Evolutionary conservation across 2,329 filamentous ascomycete species (phyloP).

Genomic region (Aspergillus neotritici): DNA sequence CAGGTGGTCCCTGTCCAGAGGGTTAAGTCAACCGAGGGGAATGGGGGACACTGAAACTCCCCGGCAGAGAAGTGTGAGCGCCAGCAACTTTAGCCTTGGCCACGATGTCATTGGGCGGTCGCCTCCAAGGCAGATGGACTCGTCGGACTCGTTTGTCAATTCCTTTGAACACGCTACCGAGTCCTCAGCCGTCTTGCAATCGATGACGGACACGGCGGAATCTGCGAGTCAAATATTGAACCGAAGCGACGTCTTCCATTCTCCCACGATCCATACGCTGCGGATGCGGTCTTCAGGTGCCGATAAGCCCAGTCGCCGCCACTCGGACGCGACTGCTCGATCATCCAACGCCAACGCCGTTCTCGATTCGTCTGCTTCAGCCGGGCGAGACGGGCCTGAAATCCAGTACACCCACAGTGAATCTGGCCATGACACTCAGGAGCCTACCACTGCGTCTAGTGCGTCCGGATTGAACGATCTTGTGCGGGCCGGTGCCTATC

Average conservation of each 20-base stretch:
- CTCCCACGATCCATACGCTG: constrained; percentile 57
- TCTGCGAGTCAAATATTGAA: constrained; percentile 88
- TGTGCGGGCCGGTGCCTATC: constrained; percentile 62
- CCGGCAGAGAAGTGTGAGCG: constrained; percentile 58
- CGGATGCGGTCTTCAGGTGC: constrained; percentile 24
- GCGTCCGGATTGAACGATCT: constrained; percentile 55
- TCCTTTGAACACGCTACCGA: constrained; percentile 69
- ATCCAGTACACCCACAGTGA: constrained; percentile 16
- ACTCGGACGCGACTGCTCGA: constrained; percentile 34
- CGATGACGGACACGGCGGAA: constrained; percentile 64
- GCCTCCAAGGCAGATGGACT: constrained; percentile 53
- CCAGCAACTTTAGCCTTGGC: constrained; percentile 49
- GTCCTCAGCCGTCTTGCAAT: constrained; percentile 64
- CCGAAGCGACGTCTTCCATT: constrained; percentile 81
- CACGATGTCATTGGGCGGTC: constrained; percentile 47
- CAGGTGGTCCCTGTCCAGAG: constrained; percentile 20
- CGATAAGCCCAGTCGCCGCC: constrained; percentile 22
- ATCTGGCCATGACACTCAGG: constrained; percentile 19
- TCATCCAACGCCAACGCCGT: constrained; percentile 21
- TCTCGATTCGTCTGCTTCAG: constrained; percentile 5
- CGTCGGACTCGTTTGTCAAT: constrained; percentile 69
- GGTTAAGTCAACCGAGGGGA: constrained; percentile 8
- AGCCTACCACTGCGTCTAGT: constrained; percentile 25
- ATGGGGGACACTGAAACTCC: constrained; percentile 12
- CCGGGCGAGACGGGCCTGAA: constrained; percentile 11